Base-by-base conservation (phyloP, 169 alveolate species). In the Condylostoma magnum region DNA sequence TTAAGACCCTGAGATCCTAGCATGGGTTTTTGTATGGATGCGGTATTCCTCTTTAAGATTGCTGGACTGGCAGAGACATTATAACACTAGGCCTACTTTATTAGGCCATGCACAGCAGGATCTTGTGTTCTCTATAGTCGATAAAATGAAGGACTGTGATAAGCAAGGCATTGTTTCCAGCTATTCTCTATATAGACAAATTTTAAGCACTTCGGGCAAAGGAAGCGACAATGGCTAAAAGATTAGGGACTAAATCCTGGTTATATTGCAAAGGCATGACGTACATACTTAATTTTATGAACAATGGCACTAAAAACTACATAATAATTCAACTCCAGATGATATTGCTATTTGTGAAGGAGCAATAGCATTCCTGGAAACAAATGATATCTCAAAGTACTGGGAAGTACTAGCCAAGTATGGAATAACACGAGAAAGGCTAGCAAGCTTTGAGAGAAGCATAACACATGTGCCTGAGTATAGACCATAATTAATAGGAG, bases 301-400 rank as follows among this genome's bases (percentile, higher is more conserved):
- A 54, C 95, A 95, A 83, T 95, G 98, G 98, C 98, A 95, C 82
- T 95, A 95, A 78, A 95, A 95, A 75, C 80, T 95, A 48, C 98
- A 95, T 84, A 95, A 95, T 83, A 95, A 95, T 77, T 92, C 98
- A 48, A 92, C 98, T 27, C 97, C 98, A 0, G 98, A 92, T 78
- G 98, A 95, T 82, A 89, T 95, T 60, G 92, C 90, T 48, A 95
- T 95, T 53, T 93, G 96, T 75, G 93, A 91, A 71, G 96, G 95
- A 27, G 78, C 93, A 53, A 84, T 95, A 50, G 95, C 91, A 2
- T 95, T 76, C 76, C 86, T 89, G 46, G 81, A 85, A 67, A 77
- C 84, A 15, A 82, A 82, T 69, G 96, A 96, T 20, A 38, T 60
- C 56, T 84, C 82, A 50, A 77, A 73, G 53, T 95, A 82, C 84